These are phyloP conservation scores for Suhomyces tanzawaensis DNA, from an alignment of 805 yeast species.

Conservation along the genomic window DNA sequence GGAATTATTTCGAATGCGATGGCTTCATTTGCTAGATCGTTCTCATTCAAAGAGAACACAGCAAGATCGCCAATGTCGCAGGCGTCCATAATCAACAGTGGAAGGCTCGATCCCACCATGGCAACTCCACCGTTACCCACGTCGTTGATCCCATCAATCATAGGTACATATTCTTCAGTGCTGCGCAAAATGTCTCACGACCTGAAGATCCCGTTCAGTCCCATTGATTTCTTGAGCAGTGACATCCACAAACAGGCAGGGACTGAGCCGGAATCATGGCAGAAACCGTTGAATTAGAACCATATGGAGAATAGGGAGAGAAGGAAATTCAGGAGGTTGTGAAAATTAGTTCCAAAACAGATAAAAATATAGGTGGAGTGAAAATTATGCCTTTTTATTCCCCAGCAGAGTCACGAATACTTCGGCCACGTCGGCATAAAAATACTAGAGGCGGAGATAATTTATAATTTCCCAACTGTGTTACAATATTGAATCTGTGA, in stretches of 20 bases:
- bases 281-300: background rate
- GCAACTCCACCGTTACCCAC: slow-evolving; percentile 24
- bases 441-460: too few species aligned
- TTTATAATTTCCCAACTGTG: too few species aligned
- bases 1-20: slow-evolving; percentile 17
- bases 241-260: slow-evolving; percentile 22
- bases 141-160: slow-evolving; percentile 38
- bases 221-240: slow-evolving; percentile 39
- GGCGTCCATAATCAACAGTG: slow-evolving; percentile 1
- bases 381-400: too few species aligned
- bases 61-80: slow-evolving; percentile 4
- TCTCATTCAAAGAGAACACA: slow-evolving; percentile 5
- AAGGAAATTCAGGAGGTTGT: background rate
- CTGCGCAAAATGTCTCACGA: slow-evolving; percentile 35
- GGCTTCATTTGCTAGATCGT: slow-evolving; percentile 15
- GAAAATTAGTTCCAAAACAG: background rate
- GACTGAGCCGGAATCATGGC: slow-evolving; percentile 5
- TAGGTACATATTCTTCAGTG: slow-evolving; percentile 38
- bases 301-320: background rate
- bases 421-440: too few species aligned
- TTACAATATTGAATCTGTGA: too few species aligned
- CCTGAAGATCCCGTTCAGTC: slow-evolving; percentile 38
- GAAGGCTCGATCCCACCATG: slow-evolving; percentile 3
- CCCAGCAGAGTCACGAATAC: too few species aligned
- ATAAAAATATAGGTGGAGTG: too few species aligned